Evolutionary conservation across 805 yeast species (phyloP).

Genomic region (Metschnikowia similis): DNA sequence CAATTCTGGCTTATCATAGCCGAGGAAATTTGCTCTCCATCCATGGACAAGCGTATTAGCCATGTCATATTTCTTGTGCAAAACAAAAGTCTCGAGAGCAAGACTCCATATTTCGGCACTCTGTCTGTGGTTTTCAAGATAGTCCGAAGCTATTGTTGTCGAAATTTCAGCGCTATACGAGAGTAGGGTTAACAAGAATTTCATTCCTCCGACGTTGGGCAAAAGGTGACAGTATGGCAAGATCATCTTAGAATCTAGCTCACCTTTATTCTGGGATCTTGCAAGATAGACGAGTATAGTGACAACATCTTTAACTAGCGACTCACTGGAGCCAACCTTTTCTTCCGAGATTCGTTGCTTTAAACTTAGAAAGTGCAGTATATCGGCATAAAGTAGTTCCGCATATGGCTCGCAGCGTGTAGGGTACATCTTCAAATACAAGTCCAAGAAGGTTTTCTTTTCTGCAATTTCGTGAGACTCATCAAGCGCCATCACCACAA

Average conservation of each 20-base stretch:
- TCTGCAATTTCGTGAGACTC: not conserved
- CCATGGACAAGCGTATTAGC: not conserved
- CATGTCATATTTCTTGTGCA: not conserved
- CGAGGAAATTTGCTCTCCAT: not conserved
- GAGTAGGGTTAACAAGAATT: not conserved
- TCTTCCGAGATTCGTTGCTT: conserved; percentile 1
- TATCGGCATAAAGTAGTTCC: not conserved
- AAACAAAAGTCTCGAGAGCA: not conserved
- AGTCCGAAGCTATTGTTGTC: not conserved
- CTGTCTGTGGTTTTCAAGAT: not conserved
- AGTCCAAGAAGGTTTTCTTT: not conserved
- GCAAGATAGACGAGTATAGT: not conserved
- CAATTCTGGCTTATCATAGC: not conserved
- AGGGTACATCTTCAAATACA: not conserved
- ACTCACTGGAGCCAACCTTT: not conserved
- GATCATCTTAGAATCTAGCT: not conserved
- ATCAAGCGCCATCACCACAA: not conserved
- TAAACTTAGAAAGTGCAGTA: not conserved
- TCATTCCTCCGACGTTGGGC: not conserved
- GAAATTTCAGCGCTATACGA: not conserved
- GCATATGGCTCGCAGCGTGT: not conserved
- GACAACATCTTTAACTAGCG: not conserved
- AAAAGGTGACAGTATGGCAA: not conserved
- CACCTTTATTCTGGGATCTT: not conserved
- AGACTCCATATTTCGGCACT: not conserved